Evolutionary conservation across 495 filamentous ascomycete genomes (phyloP), one percentile per base, ranked within the genome.

Genomic region (Extremus antarcticus): DNA sequence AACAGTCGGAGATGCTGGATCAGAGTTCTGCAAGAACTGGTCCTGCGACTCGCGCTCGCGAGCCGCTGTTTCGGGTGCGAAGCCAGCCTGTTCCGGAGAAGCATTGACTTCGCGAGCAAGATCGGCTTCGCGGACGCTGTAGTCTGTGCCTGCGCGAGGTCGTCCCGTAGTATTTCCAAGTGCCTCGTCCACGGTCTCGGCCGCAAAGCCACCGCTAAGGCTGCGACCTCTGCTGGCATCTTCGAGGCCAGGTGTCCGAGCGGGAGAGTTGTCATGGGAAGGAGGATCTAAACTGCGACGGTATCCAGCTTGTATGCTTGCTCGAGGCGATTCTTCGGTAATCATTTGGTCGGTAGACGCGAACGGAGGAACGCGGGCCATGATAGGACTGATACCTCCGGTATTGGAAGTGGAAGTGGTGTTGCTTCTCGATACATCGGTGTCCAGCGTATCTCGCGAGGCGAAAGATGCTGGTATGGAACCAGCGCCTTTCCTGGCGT

Each of bases 351-450:
- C 50, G 15, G 11, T 4, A 19, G 22, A 15, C 7, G 51, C 50
- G 58, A 11, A 58, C 21, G 73, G 74, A 21, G 77, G 70, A 17
- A 72, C 72, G 47, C 71, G 67, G 54, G 77, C 74, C 51, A 87
- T 85, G 43, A 88, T 87, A 1, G 84, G 84, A 60, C 81, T 85
- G 55, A 88, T 82, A 21, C 70, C 73, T n/a, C n/a, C n/a, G n/a
- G n/a, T n/a, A 13, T 35, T 35, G 51, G 80, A 75, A 0, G 83
- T 86, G 52, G 81, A 79, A 35, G 29, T 76, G 45, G 82, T 86
- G 54, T 84, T 78, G 32, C 81, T 82, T 53, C 84, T 73, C 15
- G 61, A 75, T 22, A 84, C 70, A 47, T 67, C 76, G 7, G 57
- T 57, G 39, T 45, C 38, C n/a, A 11, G 21, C 48, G 53, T 41